Evolutionary conservation across 768 basidiomycete species (phyloP).

Genomic region (Agrocybe praecox): DNA sequence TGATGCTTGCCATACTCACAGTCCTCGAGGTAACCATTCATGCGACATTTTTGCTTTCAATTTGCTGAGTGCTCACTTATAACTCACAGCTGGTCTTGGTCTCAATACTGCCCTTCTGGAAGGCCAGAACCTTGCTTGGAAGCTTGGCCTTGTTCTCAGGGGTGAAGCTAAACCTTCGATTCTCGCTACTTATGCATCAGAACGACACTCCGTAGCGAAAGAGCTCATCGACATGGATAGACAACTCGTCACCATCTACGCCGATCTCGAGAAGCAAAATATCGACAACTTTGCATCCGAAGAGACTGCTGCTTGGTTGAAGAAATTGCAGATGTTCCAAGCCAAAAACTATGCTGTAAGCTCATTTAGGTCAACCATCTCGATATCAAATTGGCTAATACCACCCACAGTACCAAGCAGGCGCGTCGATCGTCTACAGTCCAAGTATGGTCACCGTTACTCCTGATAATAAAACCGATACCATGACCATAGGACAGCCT

Average conservation of each 20-base stretch:
- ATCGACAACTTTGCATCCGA: background rate
- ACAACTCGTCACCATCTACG: background rate
- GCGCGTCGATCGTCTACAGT: background rate
- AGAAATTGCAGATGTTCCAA: background rate
- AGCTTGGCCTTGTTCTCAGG: background rate
- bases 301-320: background rate
- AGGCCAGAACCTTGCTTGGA: background rate
- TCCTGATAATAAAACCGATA: background rate
- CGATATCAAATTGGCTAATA: background rate
- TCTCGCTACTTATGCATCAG: background rate
- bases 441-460: background rate
- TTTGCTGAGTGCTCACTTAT: background rate
- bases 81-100: background rate
- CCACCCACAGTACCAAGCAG: background rate
- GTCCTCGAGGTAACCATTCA: background rate
- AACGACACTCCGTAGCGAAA: background rate
- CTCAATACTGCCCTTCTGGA: background rate
- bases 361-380: background rate
- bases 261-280: background rate
- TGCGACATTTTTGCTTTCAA: background rate
- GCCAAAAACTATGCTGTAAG: background rate
- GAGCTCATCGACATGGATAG: background rate
- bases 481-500: background rate
- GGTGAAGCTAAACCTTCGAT: background rate
- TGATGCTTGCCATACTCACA: background rate